Conservation (phyloP, 768 basidiomycete species). For the Mycena rosella region DNA sequence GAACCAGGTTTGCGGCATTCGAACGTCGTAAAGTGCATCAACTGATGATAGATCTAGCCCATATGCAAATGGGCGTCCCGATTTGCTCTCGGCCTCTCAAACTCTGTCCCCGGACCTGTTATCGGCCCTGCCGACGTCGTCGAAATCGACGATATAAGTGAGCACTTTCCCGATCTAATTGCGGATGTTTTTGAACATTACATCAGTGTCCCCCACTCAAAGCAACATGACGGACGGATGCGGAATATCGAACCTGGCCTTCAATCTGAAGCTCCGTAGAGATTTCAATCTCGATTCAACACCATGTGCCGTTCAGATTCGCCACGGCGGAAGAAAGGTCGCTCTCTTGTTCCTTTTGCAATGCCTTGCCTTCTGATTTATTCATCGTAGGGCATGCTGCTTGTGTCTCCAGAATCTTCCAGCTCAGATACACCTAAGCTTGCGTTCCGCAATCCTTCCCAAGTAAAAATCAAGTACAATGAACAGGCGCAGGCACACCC, state of each 20-base stretch:
- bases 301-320: constrained; percentile 65
- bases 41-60: constrained; percentile 50
- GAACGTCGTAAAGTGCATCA: background rate
- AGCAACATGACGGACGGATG: constrained; percentile 71
- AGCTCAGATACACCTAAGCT: constrained; percentile 12
- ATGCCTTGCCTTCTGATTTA: constrained; percentile 1
- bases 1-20: constrained; percentile 59
- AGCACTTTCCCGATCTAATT: constrained; percentile 31
- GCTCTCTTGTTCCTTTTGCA: background rate
- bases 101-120: constrained; percentile 68
- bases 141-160: constrained; percentile 63
- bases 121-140: constrained; percentile 54
- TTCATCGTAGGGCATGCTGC: constrained; percentile 35
- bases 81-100: constrained; percentile 72
- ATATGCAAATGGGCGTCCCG: constrained; percentile 77
- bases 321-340: constrained; percentile 64
- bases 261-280: constrained; percentile 49
- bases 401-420: constrained; percentile 10
- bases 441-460: constrained; percentile 42
- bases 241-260: constrained; percentile 58
- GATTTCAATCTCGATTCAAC: constrained; percentile 51
- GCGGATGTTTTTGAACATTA: constrained; percentile 2
- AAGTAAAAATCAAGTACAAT: constrained; percentile 50
- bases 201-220: constrained; percentile 42
- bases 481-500: constrained; percentile 37